phyloP scores from a whole-genome alignment of 2,329 filamentous ascomycete species.

The Graphiopsis chlorocephala region DNA sequence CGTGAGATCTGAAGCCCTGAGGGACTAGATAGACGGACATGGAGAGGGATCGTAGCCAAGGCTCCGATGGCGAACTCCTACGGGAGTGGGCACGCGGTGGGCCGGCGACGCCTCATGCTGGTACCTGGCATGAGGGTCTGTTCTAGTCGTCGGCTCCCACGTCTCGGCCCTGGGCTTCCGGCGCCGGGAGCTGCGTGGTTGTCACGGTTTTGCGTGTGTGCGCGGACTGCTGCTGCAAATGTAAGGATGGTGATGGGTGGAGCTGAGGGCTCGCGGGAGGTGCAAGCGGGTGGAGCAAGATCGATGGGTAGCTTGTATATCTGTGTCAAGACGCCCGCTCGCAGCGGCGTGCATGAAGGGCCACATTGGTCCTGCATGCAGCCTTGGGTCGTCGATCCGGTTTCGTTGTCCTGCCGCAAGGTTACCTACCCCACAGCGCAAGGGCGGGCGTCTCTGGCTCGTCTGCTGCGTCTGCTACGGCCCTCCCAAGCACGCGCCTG shows the following conservation, averaged over 20 bases:
- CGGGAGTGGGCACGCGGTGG: conserved; percentile 3
- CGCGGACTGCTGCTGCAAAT: background rate
- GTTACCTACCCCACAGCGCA: conserved; percentile 16
- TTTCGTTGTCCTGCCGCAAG: conserved; percentile 15
- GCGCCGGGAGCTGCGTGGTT: conserved; percentile 4
- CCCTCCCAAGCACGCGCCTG: conserved; percentile 14
- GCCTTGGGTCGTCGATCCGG: conserved; percentile 10
- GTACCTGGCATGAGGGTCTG: conserved; percentile 15
- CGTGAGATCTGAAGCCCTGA: conserved; percentile 15
- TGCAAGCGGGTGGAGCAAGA: conserved; percentile 6
- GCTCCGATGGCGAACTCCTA: background rate
- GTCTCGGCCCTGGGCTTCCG: conserved; percentile 13
- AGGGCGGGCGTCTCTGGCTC: conserved; percentile 11
- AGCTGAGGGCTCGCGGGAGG: conserved; percentile 6
- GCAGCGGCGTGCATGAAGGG: conserved; percentile 12
- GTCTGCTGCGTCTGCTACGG: background rate
- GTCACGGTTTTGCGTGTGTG: background rate
- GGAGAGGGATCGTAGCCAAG: background rate
- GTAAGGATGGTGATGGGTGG: conserved; percentile 14
- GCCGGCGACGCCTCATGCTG: conserved; percentile 11
- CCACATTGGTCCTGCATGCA: conserved; percentile 12
- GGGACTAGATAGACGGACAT: background rate
- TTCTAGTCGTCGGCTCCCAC: conserved; percentile 14
- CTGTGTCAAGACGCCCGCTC: conserved; percentile 15
- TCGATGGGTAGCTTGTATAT: conserved; percentile 17